Percentiles rank a stretch among this genome's conserved stretches.
Conservation (phyloP, 2,329 filamentous ascomycete species). For the Xylariaceae sp. region DNA sequence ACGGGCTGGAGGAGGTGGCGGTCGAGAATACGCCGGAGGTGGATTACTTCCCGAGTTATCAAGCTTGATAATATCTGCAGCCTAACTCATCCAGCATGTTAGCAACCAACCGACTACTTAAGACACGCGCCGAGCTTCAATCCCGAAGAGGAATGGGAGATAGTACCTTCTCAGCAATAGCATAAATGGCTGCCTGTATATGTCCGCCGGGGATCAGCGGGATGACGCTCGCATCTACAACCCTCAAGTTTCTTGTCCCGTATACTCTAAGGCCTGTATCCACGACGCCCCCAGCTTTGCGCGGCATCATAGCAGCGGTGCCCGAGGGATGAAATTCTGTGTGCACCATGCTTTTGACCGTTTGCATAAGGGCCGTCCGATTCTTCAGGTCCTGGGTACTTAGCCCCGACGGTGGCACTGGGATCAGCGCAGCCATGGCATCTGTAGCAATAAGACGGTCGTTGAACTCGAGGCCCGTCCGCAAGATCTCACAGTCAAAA, state of each 20-base stretch:
- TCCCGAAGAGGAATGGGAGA: background rate
- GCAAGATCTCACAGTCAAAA: slow-evolving; percentile 45
- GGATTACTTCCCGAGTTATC: slow-evolving; percentile 16
- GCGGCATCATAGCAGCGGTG: slow-evolving; percentile 53
- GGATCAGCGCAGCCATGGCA: slow-evolving; percentile 35
- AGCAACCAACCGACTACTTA: background rate
- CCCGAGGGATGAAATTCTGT: slow-evolving; percentile 53
- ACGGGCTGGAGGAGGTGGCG: background rate
- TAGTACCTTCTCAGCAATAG: slow-evolving; percentile 48
- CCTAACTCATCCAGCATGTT: slow-evolving; percentile 40
- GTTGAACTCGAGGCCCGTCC: slow-evolving; percentile 37
- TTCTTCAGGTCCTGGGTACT: slow-evolving; percentile 31
- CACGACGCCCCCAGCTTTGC: slow-evolving; percentile 52
- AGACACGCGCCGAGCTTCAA: background rate
- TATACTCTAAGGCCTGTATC: slow-evolving; percentile 51
- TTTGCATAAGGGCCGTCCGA: slow-evolving; percentile 34
- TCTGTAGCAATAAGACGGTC: slow-evolving; percentile 37
- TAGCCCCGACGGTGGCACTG: slow-evolving; percentile 33
- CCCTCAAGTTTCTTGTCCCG: slow-evolving; percentile 51
- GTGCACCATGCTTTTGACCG: slow-evolving; percentile 36
- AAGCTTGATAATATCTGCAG: slow-evolving; percentile 54
- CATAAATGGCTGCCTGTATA: slow-evolving; percentile 39
- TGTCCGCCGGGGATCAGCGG: slow-evolving; percentile 52
- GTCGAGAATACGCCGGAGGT: background rate
- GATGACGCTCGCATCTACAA: slow-evolving; percentile 54